Conservation (phyloP, 495 filamentous ascomycete genomes). For the Podospora bellae-mahoneyi region DNA sequence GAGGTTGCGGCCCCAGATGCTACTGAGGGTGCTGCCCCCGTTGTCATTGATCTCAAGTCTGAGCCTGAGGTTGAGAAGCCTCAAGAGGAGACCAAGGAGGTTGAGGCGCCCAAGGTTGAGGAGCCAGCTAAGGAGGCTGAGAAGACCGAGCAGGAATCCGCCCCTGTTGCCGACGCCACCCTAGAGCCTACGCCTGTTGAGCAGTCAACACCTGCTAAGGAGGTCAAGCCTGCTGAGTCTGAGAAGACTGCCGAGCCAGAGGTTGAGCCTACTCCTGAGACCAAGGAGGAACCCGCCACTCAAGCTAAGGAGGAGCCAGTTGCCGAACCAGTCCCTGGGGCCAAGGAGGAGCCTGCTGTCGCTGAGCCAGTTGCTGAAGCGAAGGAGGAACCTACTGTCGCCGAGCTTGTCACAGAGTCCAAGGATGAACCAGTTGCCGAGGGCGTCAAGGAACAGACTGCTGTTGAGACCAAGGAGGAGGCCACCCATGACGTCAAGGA, state of each 20-base stretch:
- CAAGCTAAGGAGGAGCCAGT: constrained; percentile 5
- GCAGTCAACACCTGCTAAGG: neutral
- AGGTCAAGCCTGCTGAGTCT: constrained; percentile 1
- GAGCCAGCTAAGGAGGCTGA: neutral
- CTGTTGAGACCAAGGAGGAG: neutral
- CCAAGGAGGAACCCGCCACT: constrained; percentile 2
- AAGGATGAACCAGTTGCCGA: constrained; percentile 14
- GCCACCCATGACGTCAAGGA: neutral
- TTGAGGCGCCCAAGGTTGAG: constrained; percentile 7
- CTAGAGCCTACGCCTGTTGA: neutral
- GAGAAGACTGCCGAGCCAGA: constrained; percentile 4
- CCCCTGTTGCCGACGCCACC: neutral
- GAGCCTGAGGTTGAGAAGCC: constrained; percentile 7
- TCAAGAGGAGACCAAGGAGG: constrained; percentile 11
- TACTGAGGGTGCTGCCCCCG: constrained; percentile 8
- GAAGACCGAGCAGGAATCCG: neutral
- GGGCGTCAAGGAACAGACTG: constrained; percentile 6
- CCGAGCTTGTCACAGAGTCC: constrained; percentile 4
- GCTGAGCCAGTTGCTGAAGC: neutral
- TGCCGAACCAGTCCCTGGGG: neutral
- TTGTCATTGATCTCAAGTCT: constrained; percentile 1
- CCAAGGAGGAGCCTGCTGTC: neutral
- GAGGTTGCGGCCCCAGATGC: neutral
- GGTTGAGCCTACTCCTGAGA: neutral
- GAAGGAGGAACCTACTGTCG: neutral